A percentile compares a stretch with the other conserved stretches of the same genome.
Evolutionary conservation across 2,329 filamentous ascomycete genomes (phyloP).

Genomic region (Botrytis fragariae): DNA sequence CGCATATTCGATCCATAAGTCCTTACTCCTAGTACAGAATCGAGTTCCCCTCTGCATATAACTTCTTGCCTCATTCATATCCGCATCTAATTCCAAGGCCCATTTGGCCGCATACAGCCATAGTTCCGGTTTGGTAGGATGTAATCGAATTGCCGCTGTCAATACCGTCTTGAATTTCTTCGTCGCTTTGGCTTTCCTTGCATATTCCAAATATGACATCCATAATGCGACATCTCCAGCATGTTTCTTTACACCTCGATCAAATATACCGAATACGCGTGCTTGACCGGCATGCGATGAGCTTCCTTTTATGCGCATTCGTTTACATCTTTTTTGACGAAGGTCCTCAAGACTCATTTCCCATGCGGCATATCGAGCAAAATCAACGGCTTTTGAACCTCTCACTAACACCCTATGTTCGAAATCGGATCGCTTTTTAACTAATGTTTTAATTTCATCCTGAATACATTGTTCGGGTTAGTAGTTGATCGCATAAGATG

Average conservation of each 20-base stretch:
- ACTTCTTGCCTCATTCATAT: constrained; percentile 80
- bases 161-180: constrained; percentile 65
- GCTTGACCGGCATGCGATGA: constrained; percentile 71
- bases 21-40: constrained; percentile 75
- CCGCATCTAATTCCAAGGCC: constrained; percentile 73
- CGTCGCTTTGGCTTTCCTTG: constrained; percentile 63
- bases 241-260: constrained; percentile 81
- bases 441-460: constrained; percentile 87
- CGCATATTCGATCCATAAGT: constrained; percentile 86
- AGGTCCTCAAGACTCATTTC: constrained; percentile 70
- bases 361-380: constrained; percentile 77
- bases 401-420: constrained; percentile 87
- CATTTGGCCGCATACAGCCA: constrained; percentile 84
- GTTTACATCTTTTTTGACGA: constrained; percentile 76
- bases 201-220: constrained; percentile 86
- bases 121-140: constrained; percentile 76
- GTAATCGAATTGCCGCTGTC: constrained; percentile 73
- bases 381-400: constrained; percentile 73
- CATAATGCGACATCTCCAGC: constrained; percentile 78
- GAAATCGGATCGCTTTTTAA: constrained; percentile 86
- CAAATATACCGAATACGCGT: constrained; percentile 84
- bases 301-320: constrained; percentile 69
- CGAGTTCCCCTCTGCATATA: constrained; percentile 87
- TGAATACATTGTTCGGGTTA: constrained; percentile 39
- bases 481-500: neutral